Conservation (phyloP, 805 yeast genomes). For the Monosporozyma solicola region DNA sequence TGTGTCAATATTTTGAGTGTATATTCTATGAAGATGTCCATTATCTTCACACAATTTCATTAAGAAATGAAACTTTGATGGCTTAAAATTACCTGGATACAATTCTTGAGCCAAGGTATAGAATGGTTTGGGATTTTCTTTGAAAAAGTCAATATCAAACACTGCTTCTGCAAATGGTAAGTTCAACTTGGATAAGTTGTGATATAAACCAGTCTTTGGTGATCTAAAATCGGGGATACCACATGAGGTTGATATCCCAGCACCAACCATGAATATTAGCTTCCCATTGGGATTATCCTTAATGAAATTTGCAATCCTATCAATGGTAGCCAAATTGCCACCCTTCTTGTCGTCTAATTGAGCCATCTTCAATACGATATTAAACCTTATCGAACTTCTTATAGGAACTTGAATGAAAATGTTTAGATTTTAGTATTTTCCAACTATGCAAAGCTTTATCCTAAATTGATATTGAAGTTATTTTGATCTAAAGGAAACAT, state of each 20-base stretch:
- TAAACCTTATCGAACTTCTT: not conserved
- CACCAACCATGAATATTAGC: conserved; percentile 72
- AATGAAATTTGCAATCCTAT: not conserved
- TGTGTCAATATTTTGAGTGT: conserved; percentile 91
- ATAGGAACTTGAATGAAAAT: not conserved
- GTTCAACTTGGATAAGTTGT: conserved; percentile 62
- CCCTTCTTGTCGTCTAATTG: not conserved
- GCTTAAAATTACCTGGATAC: conserved; percentile 79
- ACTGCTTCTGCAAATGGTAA: conserved; percentile 94
- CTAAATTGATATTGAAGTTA: not conserved
- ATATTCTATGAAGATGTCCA: conserved; percentile 54
- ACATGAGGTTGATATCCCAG: conserved; percentile 87
- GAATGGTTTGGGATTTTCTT: conserved; percentile 71
- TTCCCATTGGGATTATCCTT: conserved; percentile 26
- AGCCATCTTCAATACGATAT: not conserved
- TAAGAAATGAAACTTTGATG: conserved; percentile 74
- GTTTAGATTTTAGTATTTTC: not conserved
- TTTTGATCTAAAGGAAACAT: too few species aligned
- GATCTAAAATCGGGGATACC: conserved; percentile 95
- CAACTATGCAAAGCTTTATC: too few species aligned
- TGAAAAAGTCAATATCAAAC: conserved; percentile 78
- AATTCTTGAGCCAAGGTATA: conserved; percentile 76
- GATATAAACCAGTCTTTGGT: conserved; percentile 81
- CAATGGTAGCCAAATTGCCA: not conserved
- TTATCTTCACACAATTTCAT: conserved; percentile 60